Base-by-base conservation (phyloP, 176 grass and related monocot species). In the Triticum urartu region DNA sequence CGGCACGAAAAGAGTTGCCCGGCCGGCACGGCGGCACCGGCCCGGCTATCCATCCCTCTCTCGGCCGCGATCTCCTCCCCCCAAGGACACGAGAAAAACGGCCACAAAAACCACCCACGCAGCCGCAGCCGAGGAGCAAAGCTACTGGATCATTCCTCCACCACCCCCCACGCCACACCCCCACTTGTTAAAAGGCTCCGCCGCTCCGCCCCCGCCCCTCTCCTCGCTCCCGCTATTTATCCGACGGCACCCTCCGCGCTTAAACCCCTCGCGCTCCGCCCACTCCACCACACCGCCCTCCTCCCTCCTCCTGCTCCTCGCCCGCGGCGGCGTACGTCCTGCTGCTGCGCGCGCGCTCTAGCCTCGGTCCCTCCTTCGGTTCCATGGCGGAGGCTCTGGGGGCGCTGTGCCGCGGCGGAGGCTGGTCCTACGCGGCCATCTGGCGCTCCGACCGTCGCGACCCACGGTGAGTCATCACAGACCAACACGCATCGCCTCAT, bases 401-500 rank as follows among this genome's bases (percentile, higher is more conserved):
- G 32, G 84, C 69, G 70, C 90, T 98, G 45, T 98, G 96, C 84
- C 79, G 85, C 56, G 75, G 90, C 81, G 89, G 91, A 7, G 88
- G 93, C n/a, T 98, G 96, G 96, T 94, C 91, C 50, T 98, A 98
- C 89, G 93, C 75, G 20, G 88, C 92, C 78, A 87, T 93, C 72
- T 98, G 96, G 96, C 84, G 90, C 82, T 89, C 89, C 78, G 90
- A 95, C 88, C 86, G 83, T 54, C 84, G 90, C 63, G 91, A 98
- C 66, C 88, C 93, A 26, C 77, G 91, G 96, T 98, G 88, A 71
- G 62, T 81, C 50, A 59, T 21, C 25, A 48, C 0, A 13, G 5
- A 52, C 5, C 5, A 17, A 5, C 10, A 50, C 63, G 24, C 35
- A 25, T 80, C 59, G 11, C 52, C 52, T n/a, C 5, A 48, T 4